phyloP scores from a whole-genome alignment of 768 basidiomycete species.

The Lactarius quietus region DNA sequence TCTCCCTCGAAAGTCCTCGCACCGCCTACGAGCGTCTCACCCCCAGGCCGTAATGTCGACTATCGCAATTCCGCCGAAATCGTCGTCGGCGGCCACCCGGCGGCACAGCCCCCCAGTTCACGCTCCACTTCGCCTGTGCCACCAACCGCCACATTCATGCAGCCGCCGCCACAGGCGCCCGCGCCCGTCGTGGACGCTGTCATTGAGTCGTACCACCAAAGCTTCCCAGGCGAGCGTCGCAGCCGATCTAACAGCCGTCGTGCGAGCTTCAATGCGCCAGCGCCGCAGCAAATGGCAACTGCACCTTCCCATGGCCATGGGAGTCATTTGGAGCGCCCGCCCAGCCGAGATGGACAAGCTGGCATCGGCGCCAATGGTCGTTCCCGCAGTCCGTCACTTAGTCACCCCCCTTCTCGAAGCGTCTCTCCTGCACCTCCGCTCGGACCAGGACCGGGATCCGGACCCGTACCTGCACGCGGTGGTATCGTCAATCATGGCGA shows the following conservation, averaged over 20 bases:
- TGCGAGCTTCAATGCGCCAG: constrained; percentile 30
- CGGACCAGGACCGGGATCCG: too few relatives aligned
- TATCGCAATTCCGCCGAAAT: constrained; percentile 73
- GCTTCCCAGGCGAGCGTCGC: constrained; percentile 80
- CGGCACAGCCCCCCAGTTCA: constrained; percentile 43
- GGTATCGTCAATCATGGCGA: constrained; percentile 17
- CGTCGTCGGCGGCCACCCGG: constrained; percentile 74
- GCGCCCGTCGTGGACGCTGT: constrained; percentile 66
- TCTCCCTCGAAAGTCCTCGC: constrained; percentile 19
- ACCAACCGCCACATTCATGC: constrained; percentile 74
- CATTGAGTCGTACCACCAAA: constrained; percentile 72
- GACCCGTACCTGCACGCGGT: constrained; percentile 23
- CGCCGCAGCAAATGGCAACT: constrained; percentile 26
- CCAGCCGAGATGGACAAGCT: constrained; percentile 64
- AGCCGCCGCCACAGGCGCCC: constrained; percentile 45
- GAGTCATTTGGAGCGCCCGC: constrained; percentile 41
- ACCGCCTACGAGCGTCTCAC: constrained; percentile 27
- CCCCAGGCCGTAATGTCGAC: constrained; percentile 42
- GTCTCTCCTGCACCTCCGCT: constrained; percentile 48
- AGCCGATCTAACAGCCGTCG: constrained; percentile 41
- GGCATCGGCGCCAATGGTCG: constrained; percentile 78
- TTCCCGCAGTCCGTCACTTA: constrained; percentile 56
- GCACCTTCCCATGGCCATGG: constrained; percentile 28
- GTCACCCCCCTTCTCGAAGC: constrained; percentile 40
- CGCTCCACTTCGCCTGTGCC: constrained; percentile 71